Evolutionary conservation across 2,329 filamentous ascomycete genomes (phyloP).

Genomic region (Verticillium isaacii): DNA sequence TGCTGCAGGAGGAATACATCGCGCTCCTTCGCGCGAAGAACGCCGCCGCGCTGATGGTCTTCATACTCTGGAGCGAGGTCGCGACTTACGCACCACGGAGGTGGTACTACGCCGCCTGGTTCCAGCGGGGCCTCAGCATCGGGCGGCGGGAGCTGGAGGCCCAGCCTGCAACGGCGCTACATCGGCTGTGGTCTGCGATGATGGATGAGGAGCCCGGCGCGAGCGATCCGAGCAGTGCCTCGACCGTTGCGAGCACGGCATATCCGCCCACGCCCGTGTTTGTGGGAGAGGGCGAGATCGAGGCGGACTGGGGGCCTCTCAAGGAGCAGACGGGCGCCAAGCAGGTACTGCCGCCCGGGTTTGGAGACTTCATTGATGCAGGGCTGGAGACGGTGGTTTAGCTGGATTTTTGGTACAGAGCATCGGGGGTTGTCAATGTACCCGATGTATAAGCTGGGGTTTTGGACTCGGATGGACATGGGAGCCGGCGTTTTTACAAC

Average conservation of each 20-base stretch:
- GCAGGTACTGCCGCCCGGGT: neutral
- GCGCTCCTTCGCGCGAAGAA: slow-evolving; percentile 5
- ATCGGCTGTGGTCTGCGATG: slow-evolving; percentile 5
- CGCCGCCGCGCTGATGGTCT: slow-evolving; percentile 10
- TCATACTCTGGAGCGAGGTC: slow-evolving; percentile 9
- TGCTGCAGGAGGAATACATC: slow-evolving; percentile 10
- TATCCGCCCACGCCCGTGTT: neutral
- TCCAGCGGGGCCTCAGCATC: neutral
- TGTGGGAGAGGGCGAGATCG: neutral
- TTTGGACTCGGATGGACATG: neutral
- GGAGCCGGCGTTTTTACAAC: neutral
- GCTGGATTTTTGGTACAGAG: neutral
- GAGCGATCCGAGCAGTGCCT: neutral
- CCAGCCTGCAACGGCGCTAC: neutral
- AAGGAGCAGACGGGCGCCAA: neutral
- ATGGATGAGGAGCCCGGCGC: neutral
- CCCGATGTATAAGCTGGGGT: neutral
- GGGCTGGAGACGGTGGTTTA: neutral
- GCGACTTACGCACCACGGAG: slow-evolving; percentile 7
- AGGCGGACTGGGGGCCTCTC: neutral
- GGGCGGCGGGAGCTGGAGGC: slow-evolving; percentile 5
- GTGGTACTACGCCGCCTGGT: slow-evolving; percentile 12
- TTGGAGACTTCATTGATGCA: neutral
- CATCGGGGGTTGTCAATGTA: neutral
- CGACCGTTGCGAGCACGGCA: neutral